Evolutionary conservation across 345 rosid species (phyloP).

Genomic region (Turritis glabra): DNA sequence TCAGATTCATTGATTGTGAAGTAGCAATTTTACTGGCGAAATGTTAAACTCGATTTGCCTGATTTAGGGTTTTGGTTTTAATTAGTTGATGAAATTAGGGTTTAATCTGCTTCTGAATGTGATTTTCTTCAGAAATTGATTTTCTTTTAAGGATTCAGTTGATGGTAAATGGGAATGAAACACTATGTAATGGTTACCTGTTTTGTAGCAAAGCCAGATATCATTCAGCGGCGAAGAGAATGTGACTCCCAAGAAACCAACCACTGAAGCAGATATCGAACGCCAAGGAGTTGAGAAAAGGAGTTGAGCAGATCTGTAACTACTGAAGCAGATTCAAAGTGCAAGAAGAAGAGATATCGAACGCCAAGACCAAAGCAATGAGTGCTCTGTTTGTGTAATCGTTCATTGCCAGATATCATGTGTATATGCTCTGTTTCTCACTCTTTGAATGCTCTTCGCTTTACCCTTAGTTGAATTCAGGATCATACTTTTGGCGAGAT

Average conservation of each 20-base stretch:
- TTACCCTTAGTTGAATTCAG: no score
- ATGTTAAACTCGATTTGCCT: no score
- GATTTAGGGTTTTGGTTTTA: constrained; percentile 17
- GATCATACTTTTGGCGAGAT: no score
- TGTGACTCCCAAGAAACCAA: constrained; percentile 65
- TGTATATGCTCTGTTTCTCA: no score
- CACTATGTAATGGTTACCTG: not conserved
- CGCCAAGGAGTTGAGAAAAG: no score
- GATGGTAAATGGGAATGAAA: not conserved
- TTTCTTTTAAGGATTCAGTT: not conserved
- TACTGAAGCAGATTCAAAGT: constrained; percentile 51
- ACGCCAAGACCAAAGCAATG: constrained; percentile 63
- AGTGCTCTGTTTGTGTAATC: no score
- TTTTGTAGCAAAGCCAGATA: constrained; percentile 73
- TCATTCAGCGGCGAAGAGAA: constrained; percentile 64
- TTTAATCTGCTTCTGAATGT: not conserved
- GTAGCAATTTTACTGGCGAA: no score
- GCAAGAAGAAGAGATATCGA: constrained; percentile 60
- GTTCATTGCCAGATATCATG: no score
- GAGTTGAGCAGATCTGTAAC: constrained; percentile 64
- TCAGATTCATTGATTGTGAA: no score
- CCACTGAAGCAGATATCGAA: constrained; percentile 59
- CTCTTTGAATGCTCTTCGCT: no score
- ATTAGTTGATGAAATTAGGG: constrained; percentile 4
- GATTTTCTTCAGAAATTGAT: not conserved